A percentile compares a stretch with the other conserved stretches of the same genome.
These are phyloP conservation scores for Leccinum barrowsii DNA, from an alignment of 768 basidiomycete genomes.

Conservation along the genomic window DNA sequence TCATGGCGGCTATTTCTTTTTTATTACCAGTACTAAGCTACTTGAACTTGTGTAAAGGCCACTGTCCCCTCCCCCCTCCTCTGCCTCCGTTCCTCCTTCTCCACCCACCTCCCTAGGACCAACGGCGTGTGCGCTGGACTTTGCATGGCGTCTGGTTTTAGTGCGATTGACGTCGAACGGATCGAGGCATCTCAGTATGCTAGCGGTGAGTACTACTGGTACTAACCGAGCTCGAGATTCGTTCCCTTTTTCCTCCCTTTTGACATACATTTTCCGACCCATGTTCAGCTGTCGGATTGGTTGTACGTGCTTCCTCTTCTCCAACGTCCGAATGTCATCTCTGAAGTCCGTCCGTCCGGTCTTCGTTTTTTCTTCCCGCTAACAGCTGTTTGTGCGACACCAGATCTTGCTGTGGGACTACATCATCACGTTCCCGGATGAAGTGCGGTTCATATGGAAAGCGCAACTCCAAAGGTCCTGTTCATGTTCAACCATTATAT, in stretches of 20 bases:
- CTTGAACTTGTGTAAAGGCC: too few species aligned
- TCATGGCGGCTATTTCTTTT: background rate
- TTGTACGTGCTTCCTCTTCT: slow-evolving; percentile 13
- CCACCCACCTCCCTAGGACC: background rate
- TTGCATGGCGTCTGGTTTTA: slow-evolving; percentile 7
- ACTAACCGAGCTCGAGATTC: background rate
- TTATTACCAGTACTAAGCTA: too few species aligned
- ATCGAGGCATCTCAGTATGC: slow-evolving; percentile 23
- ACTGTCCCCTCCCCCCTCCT: background rate
- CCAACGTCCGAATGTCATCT: background rate
- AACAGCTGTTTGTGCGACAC: background rate
- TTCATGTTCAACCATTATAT: slow-evolving; percentile 35
- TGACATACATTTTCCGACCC: background rate
- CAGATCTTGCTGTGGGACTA: slow-evolving; percentile 36
- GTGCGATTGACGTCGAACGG: background rate
- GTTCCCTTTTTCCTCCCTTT: background rate
- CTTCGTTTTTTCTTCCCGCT: background rate
- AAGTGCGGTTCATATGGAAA: slow-evolving; percentile 32
- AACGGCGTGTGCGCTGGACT: background rate
- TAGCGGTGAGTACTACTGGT: slow-evolving; percentile 21
- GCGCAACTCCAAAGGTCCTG: slow-evolving; percentile 31
- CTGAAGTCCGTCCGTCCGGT: background rate
- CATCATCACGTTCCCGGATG: slow-evolving; percentile 31
- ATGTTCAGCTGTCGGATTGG: slow-evolving; percentile 22
- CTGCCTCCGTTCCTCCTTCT: background rate